phyloP scores from a whole-genome alignment of 495 filamentous ascomycete species.

The Penicillium nucicola region DNA sequence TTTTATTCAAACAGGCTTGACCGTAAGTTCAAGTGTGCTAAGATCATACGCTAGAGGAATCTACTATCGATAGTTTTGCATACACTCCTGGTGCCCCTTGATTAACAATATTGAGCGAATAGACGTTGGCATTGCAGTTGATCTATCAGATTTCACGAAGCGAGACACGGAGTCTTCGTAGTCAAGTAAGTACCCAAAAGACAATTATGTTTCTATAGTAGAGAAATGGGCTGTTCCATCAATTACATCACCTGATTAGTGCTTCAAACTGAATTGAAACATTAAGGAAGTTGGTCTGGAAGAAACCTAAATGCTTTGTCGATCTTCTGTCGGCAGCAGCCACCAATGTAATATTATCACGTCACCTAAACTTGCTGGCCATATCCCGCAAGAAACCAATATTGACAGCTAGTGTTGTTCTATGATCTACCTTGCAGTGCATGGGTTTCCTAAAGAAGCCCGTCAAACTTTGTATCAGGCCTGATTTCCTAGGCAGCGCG shows the following conservation, averaged over 20 bases:
- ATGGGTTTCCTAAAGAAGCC: neutral
- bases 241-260: too few species aligned
- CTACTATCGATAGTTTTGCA: conserved; percentile 5
- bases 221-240: too few species aligned
- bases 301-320: neutral
- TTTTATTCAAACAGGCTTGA: neutral
- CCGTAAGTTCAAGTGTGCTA: neutral
- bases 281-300: neutral
- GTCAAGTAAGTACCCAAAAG: neutral
- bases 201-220: too few species aligned
- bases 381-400: too few species aligned
- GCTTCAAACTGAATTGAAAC: too few species aligned
- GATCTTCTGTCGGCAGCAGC: neutral
- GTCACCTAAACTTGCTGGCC: too few species aligned
- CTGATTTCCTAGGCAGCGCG: neutral
- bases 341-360: neutral
- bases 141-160: neutral
- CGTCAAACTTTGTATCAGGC: neutral
- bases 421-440: neutral
- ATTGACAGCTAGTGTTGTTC: neutral
- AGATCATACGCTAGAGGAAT: conserved; percentile 2
- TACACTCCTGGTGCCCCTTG: neutral
- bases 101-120: conserved; percentile 1
- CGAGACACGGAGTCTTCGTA: too few species aligned
- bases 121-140: neutral